Base-by-base conservation (phyloP, 177 flowering plant genomes). In the Telopea speciosissima region DNA sequence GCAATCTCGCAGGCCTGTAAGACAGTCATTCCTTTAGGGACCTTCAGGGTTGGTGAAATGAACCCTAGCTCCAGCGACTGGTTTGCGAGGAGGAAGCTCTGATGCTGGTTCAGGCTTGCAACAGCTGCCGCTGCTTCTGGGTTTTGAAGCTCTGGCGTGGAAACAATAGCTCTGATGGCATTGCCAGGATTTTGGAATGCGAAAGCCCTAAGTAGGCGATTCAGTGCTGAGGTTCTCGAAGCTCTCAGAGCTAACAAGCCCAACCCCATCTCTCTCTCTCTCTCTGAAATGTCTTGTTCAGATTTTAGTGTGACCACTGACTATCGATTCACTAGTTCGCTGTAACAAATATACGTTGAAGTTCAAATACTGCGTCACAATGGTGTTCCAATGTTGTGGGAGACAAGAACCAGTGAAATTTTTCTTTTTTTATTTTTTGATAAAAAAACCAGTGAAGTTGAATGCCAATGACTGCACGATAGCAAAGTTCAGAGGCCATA, bases 1-100 rank as follows among this genome's bases (percentile, higher is more conserved):
- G 98, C 99, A 61, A 93, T 80, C 83, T 89, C 97, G 65, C 99
- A 91, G 21, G 98, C 99, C 82, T 93, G 99, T 7, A 96, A 80
- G 26, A 93, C 98, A 0, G 97, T 93, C 76, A 96, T 73, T 2
- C 99, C 98, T 78, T 96, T 96, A 62, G 99, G 99, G 75, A 96
- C 93, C 98, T 0, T 89, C 92, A 0, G 97, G 96, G 63, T 80
- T 85, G 5, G 89, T 65, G 73, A 96, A 82, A 26, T 89, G 86
- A 63, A 91, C 85, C 66, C 95, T 79, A 26, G 99, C 98, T 5
- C 91, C 95, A 3, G 68, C 97, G 0, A 96, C 81, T 0, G 97
- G 97, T 2, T 69, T 76, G 56, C 93, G 72, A 17, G 83, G 88
- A 60, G 84, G 83, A 2, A 78, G 68, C 23, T 74, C 62, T 23